Evolutionary conservation across 345 rosid genomes (phyloP), one percentile per base, ranked within the genome.

Genomic region (Microthlaspi erraticum): DNA sequence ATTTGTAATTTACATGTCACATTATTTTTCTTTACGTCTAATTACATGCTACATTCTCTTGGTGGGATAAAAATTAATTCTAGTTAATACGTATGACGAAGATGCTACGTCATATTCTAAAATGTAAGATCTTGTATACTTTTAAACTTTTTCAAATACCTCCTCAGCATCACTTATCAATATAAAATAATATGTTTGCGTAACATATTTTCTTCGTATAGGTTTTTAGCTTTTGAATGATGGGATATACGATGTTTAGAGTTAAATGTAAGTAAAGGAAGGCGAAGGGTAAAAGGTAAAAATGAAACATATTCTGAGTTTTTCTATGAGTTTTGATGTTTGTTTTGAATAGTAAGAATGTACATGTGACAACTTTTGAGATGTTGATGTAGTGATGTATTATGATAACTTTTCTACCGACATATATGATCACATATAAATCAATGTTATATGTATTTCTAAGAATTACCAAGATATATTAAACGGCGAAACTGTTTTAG

Each of bases 321-420:
- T 8, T 41, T 19, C 6, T 2, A 34, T 48, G 43, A 34, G 13
- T 5, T 49, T 9, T 36, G 19, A 37, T 51, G 6, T 42, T 7
- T 41, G 12, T 53, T 48, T 26, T 7, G 31, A 65, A 52, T 66
- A 55, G 61, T 5, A 18, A 67, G 34, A 67, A 55, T 53, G 23
- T 43, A 32, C 72, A 67, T 55, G 63, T 67, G 72, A 67, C 53
- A 13, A 43, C 54, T 67, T 67, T 67, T 67, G 44, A 67, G 72
- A 43, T 55, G 62, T 67, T 42, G 43, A 54, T 54, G 72, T 43
- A 44, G 54, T 67, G 53, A 54, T 18, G 62, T 54, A 52, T 52
- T 29, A 41, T 41, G 33, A 8, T n/a, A 33, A 12, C 16, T 11
- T 45, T 6, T 44, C 7, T 45, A 45, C 54, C 55, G 17, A 23